Evolutionary conservation across 768 basidiomycete genomes (phyloP).

Genomic region (Scleroderma bovista): DNA sequence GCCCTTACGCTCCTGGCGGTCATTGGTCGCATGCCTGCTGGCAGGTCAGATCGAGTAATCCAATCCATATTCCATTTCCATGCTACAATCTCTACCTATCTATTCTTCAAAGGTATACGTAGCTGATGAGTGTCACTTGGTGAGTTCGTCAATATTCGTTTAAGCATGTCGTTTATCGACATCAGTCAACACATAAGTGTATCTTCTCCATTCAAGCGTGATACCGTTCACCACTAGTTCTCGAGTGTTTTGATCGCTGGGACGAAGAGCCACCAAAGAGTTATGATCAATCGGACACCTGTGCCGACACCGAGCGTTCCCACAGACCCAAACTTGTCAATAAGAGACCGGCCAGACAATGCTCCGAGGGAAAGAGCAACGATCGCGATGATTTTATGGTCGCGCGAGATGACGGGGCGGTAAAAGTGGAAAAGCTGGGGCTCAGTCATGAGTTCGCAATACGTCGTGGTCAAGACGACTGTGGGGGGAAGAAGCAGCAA

Average conservation of each 20-base stretch:
- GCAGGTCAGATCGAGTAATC: too few species aligned
- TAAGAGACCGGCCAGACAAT: conserved; percentile 55
- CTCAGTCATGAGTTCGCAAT: conserved; percentile 85
- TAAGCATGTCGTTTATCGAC: too few species aligned
- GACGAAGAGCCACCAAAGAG: conserved; percentile 62
- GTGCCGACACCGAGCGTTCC: conserved; percentile 62
- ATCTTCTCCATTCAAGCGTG: too few species aligned
- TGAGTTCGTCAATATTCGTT: too few species aligned
- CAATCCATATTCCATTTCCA: too few species aligned
- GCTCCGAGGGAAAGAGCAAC: conserved; percentile 67
- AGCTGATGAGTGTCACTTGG: too few species aligned
- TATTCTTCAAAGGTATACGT: too few species aligned
- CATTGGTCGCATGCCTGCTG: too few species aligned
- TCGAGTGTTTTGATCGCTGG: conserved; percentile 28
- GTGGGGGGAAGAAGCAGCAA: conserved; percentile 17
- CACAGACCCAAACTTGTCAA: conserved; percentile 55
- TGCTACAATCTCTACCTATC: too few species aligned
- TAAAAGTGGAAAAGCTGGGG: conserved; percentile 62
- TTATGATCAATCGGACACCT: conserved; percentile 55
- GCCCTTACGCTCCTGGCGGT: too few species aligned
- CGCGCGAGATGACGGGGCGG: conserved; percentile 51
- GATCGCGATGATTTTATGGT: conserved; percentile 68
- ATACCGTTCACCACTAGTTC: not conserved
- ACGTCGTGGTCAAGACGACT: conserved; percentile 84
- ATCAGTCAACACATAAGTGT: too few species aligned